These are phyloP conservation scores for Pulveroboletus sp. DNA, from an alignment of 768 basidiomycete genomes.

Conservation along the genomic window DNA sequence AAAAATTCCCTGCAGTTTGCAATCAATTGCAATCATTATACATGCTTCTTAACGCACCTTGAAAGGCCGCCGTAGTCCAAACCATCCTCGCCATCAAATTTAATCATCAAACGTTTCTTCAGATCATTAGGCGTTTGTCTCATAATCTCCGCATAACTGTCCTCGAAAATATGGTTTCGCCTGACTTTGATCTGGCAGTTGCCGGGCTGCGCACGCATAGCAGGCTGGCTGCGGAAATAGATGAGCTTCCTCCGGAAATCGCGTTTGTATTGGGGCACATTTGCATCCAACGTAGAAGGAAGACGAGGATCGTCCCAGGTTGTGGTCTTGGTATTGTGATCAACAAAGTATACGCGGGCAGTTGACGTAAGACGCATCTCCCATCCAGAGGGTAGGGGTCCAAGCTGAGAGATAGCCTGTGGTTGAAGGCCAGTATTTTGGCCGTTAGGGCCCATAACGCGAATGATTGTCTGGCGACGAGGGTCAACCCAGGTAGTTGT, in stretches of 20 bases:
- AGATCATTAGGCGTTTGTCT: slow-evolving; percentile 96
- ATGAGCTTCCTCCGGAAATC: slow-evolving; percentile 99
- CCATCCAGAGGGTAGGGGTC: slow-evolving; percentile 97
- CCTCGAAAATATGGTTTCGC: slow-evolving; percentile 98
- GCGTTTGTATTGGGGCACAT: slow-evolving; percentile 99
- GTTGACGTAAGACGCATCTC: slow-evolving; percentile 99
- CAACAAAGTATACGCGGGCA: slow-evolving; percentile 98
- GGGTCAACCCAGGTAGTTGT: slow-evolving; percentile 99
- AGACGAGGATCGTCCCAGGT: slow-evolving; percentile 99
- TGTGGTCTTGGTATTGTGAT: slow-evolving; percentile 99
- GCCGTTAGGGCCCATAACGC: slow-evolving; percentile 93
- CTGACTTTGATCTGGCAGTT: slow-evolving; percentile 99
- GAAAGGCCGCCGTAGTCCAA: slow-evolving; percentile 98
- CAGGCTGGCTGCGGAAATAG: slow-evolving; percentile 98
- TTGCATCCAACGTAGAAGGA: slow-evolving; percentile 92
- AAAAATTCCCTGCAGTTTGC: slow-evolving; percentile 83
- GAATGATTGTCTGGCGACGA: slow-evolving; percentile 92
- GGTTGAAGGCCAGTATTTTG: slow-evolving; percentile 87
- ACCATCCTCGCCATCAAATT: slow-evolving; percentile 99
- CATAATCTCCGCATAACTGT: slow-evolving; percentile 99
- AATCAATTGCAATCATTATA: background rate
- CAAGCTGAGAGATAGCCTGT: slow-evolving; percentile 94
- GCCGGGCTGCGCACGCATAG: slow-evolving; percentile 96
- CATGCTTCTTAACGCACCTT: slow-evolving; percentile 50
- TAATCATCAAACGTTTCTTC: slow-evolving; percentile 99